Conservation (phyloP, 2,329 filamentous ascomycete genomes). For the Aspergillus piperis region DNA sequence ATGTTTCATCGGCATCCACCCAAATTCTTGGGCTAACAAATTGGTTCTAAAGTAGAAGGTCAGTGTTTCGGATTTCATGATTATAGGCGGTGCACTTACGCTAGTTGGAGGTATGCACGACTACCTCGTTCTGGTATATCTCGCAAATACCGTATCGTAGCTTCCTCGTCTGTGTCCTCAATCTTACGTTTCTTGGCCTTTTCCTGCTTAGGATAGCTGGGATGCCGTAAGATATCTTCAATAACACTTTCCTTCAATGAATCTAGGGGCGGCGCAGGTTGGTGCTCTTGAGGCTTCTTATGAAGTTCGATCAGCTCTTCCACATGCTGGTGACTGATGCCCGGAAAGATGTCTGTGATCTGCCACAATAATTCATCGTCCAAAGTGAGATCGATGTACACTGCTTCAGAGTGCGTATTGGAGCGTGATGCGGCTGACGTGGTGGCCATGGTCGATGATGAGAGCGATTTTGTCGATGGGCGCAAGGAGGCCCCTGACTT, state of each 20-base stretch:
- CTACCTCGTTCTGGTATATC: conserved; percentile 27
- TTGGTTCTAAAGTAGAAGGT: conserved; percentile 1
- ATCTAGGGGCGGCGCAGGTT: not conserved
- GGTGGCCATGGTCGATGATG: too few relatives aligned
- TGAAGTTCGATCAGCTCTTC: conserved; percentile 34
- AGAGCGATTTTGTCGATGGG: too few relatives aligned
- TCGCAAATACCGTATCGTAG: conserved; percentile 30
- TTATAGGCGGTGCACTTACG: conserved; percentile 19
- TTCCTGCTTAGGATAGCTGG: conserved; percentile 48
- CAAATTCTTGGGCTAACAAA: conserved; percentile 35
- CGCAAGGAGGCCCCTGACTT: too few relatives aligned
- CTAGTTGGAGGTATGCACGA: conserved; percentile 22
- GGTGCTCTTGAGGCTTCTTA: conserved; percentile 5
- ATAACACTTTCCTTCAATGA: conserved; percentile 38
- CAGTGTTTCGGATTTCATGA: not conserved
- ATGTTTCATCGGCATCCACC: conserved; percentile 37
- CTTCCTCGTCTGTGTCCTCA: conserved; percentile 27
- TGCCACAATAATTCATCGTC: conserved; percentile 31
- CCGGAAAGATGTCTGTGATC: conserved; percentile 51
- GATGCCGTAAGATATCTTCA: conserved; percentile 43
- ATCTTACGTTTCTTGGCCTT: conserved; percentile 41
- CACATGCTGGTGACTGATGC: conserved; percentile 48
- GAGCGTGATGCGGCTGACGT: not conserved
- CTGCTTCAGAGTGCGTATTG: not conserved
- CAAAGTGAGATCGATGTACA: not conserved